A percentile compares a stretch with the other conserved stretches of the same genome.
Conservation (phyloP, 441 rosid species). For the Mallotus repandus region DNA sequence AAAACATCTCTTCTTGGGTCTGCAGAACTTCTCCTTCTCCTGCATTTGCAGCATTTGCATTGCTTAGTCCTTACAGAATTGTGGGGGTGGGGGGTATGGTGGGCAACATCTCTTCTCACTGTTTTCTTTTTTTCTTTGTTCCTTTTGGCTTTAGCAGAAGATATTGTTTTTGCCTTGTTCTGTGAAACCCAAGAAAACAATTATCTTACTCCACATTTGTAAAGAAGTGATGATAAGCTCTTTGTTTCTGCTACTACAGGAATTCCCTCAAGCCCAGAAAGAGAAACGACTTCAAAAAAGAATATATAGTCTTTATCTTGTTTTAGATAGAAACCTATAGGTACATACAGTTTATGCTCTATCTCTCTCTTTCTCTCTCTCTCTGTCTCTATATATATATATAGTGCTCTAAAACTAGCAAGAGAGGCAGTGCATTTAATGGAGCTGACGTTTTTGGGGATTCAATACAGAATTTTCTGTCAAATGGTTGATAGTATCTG, state of each 20-base stretch:
- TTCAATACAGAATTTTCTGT: slow-evolving; percentile 7
- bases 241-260: slow-evolving; percentile 25
- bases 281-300: slow-evolving; percentile 11
- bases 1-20: slow-evolving; percentile 52
- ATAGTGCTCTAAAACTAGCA: not conserved
- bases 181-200: slow-evolving; percentile 31
- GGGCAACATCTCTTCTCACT: not conserved
- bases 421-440: not conserved
- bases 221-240: slow-evolving; percentile 26
- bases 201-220: slow-evolving; percentile 23
- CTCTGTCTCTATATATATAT: too few relatives aligned
- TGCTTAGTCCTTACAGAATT: slow-evolving; percentile 23
- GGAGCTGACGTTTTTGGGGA: not conserved
- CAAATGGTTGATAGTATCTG: not conserved
- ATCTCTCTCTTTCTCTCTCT: not conserved
- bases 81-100: slow-evolving; percentile 13
- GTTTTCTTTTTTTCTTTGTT: not conserved
- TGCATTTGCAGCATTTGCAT: slow-evolving; percentile 20
- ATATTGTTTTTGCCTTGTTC: slow-evolving; percentile 34
- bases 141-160: slow-evolving; percentile 25
- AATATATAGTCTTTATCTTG: not conserved
- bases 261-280: slow-evolving; percentile 20
- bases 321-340: not conserved
- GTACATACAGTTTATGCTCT: slow-evolving; percentile 1
- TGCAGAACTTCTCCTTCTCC: slow-evolving; percentile 29